These are phyloP conservation scores for Penicillium antarcticum DNA, from an alignment of 495 filamentous ascomycete genomes.

Conservation along the genomic window DNA sequence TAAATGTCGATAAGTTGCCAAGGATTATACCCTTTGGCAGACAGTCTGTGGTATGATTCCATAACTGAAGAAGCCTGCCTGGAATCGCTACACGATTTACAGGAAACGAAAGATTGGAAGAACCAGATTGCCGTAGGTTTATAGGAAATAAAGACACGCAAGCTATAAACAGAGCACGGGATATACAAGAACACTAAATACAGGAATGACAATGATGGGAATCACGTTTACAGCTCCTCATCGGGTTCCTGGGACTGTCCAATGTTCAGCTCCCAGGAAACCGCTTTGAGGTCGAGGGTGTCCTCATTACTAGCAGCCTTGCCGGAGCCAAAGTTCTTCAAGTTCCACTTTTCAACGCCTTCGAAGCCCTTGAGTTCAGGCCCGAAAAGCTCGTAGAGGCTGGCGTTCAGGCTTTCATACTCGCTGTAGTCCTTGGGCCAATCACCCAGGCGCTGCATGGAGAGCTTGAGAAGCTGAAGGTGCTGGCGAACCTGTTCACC, in stretches of 20 bases:
- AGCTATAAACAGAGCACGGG: constrained; percentile 1
- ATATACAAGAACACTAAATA: not conserved
- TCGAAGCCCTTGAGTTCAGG: constrained; percentile 29
- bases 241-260: constrained; percentile 12
- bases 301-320: constrained; percentile 20
- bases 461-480: constrained; percentile 34
- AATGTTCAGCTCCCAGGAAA: constrained; percentile 21
- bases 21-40: too few relatives aligned
- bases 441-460: constrained; percentile 36
- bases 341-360: constrained; percentile 37
- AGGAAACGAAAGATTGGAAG: not conserved
- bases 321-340: constrained; percentile 34
- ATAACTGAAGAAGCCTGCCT: too few relatives aligned
- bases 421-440: constrained; percentile 40
- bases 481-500: constrained; percentile 36
- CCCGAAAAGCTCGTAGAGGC: constrained; percentile 18
- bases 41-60: too few relatives aligned
- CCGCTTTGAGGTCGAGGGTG: constrained; percentile 11
- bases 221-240: constrained; percentile 14
- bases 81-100: too few relatives aligned
- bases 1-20: too few relatives aligned
- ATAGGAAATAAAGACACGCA: not conserved
- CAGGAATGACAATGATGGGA: not conserved
- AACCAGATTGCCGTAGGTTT: not conserved
- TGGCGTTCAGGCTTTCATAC: constrained; percentile 23